phyloP scores from a whole-genome alignment of 352 stramenopile species.

The Phytophthora pini region DNA sequence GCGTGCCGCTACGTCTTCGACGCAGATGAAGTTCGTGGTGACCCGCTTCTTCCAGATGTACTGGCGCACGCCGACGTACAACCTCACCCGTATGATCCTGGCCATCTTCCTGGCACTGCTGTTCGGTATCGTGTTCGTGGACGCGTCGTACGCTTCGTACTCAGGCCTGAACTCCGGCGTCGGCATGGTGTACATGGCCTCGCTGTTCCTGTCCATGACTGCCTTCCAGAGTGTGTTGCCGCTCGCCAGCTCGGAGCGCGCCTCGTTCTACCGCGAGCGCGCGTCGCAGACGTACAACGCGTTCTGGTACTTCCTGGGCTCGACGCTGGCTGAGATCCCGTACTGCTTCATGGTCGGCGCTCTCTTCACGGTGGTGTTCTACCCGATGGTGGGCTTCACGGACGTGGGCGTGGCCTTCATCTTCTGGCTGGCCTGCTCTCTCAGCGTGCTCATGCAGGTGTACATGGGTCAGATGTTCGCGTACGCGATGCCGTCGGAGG shows the following conservation, averaged over 20 bases:
- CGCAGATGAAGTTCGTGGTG: conserved; percentile 37
- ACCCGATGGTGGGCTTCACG: conserved; percentile 43
- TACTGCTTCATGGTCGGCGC: conserved; percentile 47
- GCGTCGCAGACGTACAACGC: conserved; percentile 81
- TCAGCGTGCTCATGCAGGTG: conserved; percentile 39
- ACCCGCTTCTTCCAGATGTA: conserved; percentile 41
- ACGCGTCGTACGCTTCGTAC: conserved; percentile 39
- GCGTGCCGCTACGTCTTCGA: conserved; percentile 20
- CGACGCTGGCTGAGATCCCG: conserved; percentile 64
- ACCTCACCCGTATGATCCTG: conserved; percentile 65
- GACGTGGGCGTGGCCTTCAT: conserved; percentile 22
- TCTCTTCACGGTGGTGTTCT: conserved; percentile 47
- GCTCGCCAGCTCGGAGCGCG: conserved; percentile 64
- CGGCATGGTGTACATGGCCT: conserved; percentile 59
- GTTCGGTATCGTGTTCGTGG: conserved; percentile 66
- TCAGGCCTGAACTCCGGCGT: conserved; percentile 45
- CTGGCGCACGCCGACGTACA: conserved; percentile 72
- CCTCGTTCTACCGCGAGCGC: conserved; percentile 79
- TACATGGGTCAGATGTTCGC: conserved; percentile 44
- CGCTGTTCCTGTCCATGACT: conserved; percentile 67
- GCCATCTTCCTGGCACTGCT: conserved; percentile 69
- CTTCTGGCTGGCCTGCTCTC: conserved; percentile 32
- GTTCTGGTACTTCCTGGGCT: conserved; percentile 60
- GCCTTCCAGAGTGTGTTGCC: conserved; percentile 74
- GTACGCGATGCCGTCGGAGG: conserved; percentile 33